Conservation (phyloP, 1,284 basidiomycete genomes). For the Puccinia hordei region DNA sequence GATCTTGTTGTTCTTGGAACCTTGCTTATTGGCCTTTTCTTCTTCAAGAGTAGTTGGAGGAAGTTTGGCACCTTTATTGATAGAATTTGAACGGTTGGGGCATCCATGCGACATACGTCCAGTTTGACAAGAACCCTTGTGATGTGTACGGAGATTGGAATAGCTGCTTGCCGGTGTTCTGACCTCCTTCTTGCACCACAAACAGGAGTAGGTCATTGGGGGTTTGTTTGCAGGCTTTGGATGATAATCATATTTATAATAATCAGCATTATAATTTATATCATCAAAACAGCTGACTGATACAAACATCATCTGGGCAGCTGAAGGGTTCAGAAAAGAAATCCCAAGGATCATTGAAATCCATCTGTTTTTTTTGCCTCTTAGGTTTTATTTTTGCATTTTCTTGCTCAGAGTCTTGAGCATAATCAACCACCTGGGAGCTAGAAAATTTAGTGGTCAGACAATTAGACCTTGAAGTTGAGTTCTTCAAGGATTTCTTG, state of each 20-base stretch:
- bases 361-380: neutral
- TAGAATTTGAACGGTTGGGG: neutral
- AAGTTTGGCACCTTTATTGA: neutral
- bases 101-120: constrained; percentile 4
- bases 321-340: neutral
- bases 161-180: neutral
- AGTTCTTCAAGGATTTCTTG: neutral
- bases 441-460: neutral
- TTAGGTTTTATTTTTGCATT: neutral
- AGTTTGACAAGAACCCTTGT: constrained; percentile 1
- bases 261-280: too few relatives aligned
- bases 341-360: neutral
- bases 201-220: neutral
- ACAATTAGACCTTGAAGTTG: neutral
- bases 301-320: neutral
- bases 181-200: constrained; percentile 2
- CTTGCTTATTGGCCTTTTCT: neutral
- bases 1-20: neutral
- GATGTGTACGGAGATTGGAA: constrained; percentile 10
- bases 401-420: constrained; percentile 2
- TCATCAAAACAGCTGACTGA: neutral
- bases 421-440: neutral
- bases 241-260: neutral
- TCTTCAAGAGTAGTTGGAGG: neutral
- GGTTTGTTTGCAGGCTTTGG: neutral